Conservation (phyloP, 2,329 filamentous ascomycete species). For the Cladophialophora bantiana region DNA sequence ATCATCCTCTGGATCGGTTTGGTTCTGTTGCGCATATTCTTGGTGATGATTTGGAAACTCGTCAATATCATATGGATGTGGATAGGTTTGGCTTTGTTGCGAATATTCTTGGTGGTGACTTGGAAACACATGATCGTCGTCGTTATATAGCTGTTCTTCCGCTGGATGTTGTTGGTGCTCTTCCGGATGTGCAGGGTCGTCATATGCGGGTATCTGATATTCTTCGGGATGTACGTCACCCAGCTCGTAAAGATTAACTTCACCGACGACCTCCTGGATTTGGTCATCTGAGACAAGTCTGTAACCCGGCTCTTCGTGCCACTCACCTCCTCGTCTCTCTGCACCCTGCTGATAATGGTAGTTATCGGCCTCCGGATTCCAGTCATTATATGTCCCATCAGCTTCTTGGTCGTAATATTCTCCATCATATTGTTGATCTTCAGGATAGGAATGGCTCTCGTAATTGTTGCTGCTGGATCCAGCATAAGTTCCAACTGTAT, state of each 20-base stretch:
- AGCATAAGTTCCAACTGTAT: background rate
- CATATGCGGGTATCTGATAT: background rate
- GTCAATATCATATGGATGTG: background rate
- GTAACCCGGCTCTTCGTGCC: constrained; percentile 8
- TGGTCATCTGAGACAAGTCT: constrained; percentile 14
- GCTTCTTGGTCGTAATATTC: constrained; percentile 2
- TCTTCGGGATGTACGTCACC: background rate
- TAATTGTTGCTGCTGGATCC: background rate
- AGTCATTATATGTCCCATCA: background rate
- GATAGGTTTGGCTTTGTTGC: background rate
- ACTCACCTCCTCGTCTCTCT: constrained; percentile 14
- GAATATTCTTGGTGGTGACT: background rate
- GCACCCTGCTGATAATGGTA: background rate
- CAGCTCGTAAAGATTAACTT: background rate
- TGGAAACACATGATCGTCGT: background rate
- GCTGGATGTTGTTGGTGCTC: background rate
- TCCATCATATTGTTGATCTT: background rate
- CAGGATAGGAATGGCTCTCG: background rate
- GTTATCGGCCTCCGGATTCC: background rate
- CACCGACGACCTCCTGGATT: constrained; percentile 12
- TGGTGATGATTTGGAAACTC: background rate
- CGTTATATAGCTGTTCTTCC: background rate
- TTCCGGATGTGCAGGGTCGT: background rate
- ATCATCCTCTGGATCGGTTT: background rate
- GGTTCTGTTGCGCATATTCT: background rate